Evolutionary conservation across 2,329 filamentous ascomycete species (phyloP), one percentile per base, ranked within the genome.

Genomic region (Verticillium alfalfae): DNA sequence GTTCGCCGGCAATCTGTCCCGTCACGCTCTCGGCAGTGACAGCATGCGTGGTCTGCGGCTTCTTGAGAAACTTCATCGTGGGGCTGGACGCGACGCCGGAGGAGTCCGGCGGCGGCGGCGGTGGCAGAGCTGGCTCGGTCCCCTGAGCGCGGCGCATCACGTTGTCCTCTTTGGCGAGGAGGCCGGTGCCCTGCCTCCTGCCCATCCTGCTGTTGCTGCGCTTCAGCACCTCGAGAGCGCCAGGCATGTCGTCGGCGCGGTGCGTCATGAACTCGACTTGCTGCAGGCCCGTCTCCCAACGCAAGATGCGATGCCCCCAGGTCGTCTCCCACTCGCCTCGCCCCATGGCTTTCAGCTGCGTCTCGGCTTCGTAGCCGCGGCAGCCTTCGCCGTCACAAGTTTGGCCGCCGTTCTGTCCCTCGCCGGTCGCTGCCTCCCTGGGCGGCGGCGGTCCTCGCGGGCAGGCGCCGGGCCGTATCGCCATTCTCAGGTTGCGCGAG

Each of bases 391-490:
- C 22, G 3, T 52, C 34, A 5, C 26, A 18, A 10, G 26, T 34
- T 5, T n/a, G n/a, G 41, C 10, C 8, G 26, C 13, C n/a, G 26
- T 13, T 31, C 12, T 34, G 10, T 7, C 15, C 13, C n/a, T 34
- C 54, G 31, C 16, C 54, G 54, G 54, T 7, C 5, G 45, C 45
- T 52, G 8, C 45, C 9, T 52, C n/a, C 16, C 22, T 15, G 6
- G 54, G 31, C 13, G n/a, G n/a, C 16, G 7, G 45, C 9, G 58
- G 58, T n/a, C 58, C 58, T 4, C 41, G n/a, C 31, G 63, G 63
- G n/a, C 64, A 66, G 1, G 61, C 57, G 22, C 64, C 64, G 7
- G 64, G 58, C 4, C n/a, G 34, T 41, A 66, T 65, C 38, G 59
- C 60, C 12, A 54, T 26, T 22, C 52, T 62, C 38, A 62, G 61